Conservation (phyloP, 2,329 filamentous ascomycete species). For the Colletotrichum sidae region DNA sequence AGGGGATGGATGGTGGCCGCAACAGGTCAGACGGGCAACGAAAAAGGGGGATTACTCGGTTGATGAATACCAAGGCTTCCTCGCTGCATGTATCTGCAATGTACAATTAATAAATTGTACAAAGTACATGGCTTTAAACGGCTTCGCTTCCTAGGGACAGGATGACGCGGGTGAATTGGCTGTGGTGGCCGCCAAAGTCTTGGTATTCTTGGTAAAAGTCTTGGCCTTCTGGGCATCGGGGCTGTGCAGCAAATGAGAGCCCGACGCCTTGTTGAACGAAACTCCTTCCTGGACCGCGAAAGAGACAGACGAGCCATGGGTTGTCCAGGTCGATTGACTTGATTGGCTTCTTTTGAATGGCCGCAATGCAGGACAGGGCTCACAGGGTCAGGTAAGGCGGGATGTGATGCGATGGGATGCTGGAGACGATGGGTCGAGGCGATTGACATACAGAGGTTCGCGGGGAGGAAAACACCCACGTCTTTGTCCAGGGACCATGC, state of each 20-base stretch:
- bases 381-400: neutral
- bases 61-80: conserved; percentile 9
- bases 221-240: conserved; percentile 40
- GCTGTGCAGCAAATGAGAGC: conserved; percentile 38
- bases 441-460: no score
- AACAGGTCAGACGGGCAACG: neutral
- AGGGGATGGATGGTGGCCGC: conserved; percentile 4
- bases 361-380: neutral
- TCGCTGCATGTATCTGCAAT: no score
- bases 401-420: neutral
- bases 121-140: conserved; percentile 9
- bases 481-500: no score
- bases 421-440: no score
- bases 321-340: conserved; percentile 1
- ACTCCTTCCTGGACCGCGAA: conserved; percentile 6
- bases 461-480: no score
- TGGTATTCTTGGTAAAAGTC: conserved; percentile 38
- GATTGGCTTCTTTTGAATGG: no score
- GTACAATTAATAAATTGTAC: neutral
- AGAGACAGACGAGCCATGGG: conserved; percentile 2
- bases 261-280: conserved; percentile 11
- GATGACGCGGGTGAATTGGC: conserved; percentile 38
- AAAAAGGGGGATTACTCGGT: conserved; percentile 12
- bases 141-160: neutral
- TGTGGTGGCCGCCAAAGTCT: conserved; percentile 37